Evolutionary conservation across 2,329 filamentous ascomycete genomes (phyloP), one percentile per base, ranked within the genome.

Genomic region (Dothistroma pini): DNA sequence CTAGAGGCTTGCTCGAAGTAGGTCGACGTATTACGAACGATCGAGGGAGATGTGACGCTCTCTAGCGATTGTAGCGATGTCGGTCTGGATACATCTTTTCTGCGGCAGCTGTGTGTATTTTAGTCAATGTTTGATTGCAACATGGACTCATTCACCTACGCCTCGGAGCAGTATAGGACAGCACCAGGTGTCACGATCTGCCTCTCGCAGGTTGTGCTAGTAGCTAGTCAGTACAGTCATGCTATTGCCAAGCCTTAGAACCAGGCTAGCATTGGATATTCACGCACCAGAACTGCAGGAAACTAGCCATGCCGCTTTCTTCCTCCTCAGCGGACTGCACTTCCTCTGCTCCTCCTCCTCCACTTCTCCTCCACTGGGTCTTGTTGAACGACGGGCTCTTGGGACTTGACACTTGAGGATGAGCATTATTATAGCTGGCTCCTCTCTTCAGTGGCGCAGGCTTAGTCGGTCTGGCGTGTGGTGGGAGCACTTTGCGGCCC

Each of bases 111-210:
- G 57, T n/a, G 10, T 19, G 34, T 14, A 16, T 55, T 60, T 68
- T 53, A 67, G 59, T 31, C 19, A 14, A 10, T 47, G 25, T 5
- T 38, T 48, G 32, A 32, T 44, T 38, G 53, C 21, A 31, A 19
- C 44, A 11, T 38, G n/a, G 32, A 29, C n/a, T 32, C 31, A 47
- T 41, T 22, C 53, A 72, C 78, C 71, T 79, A 87, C 84, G 81
- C 81, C 77, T 87, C 84, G 56, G 84, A 87, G 76, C 85, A 88
- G 72, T 88, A 88, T 50, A 88, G 77, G 47, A 86, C 79, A 70
- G 84, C 83, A 72, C 82, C 81, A 16, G 85, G 85, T 34, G 82
- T 80, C 57, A 84, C 81, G 68, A 88, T 87, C 75, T 87, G 85
- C 72, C 81, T 86, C 73, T 88, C 85, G 74, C 85, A 88, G 70